Conservation (phyloP, 495 filamentous ascomycete species). For the Aspergillus carlsbadensis region DNA sequence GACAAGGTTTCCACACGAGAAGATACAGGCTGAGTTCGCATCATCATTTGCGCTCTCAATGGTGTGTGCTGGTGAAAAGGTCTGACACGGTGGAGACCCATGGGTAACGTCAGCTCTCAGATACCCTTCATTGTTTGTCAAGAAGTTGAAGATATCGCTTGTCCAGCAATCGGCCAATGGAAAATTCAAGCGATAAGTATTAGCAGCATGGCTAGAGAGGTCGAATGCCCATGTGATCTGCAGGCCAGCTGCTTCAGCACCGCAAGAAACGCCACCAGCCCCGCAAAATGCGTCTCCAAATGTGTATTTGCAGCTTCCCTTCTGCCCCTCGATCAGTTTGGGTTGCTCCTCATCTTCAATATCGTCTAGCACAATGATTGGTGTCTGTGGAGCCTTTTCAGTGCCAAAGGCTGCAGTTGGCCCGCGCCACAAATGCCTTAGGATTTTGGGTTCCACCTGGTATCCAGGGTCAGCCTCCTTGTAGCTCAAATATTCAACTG, state of each 20-base stretch:
- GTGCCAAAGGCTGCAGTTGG: slow-evolving; percentile 30
- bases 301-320: slow-evolving; percentile 45
- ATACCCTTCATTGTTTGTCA: slow-evolving; percentile 27
- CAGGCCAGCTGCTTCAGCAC: slow-evolving; percentile 63
- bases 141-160: slow-evolving; percentile 27
- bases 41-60: slow-evolving; percentile 64
- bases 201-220: slow-evolving; percentile 49
- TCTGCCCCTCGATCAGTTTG: not conserved
- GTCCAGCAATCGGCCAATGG: slow-evolving; percentile 41
- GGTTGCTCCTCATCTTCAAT: slow-evolving; percentile 24
- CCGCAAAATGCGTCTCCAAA: slow-evolving; percentile 76
- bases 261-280: slow-evolving; percentile 71
- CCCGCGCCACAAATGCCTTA: slow-evolving; percentile 36
- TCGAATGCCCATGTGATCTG: slow-evolving; percentile 64
- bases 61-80: slow-evolving; percentile 78
- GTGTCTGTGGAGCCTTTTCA: not conserved
- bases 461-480: slow-evolving; percentile 25
- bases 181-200: slow-evolving; percentile 63
- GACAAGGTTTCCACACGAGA: slow-evolving; percentile 60
- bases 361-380: slow-evolving; percentile 15
- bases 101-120: slow-evolving; percentile 69
- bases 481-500: slow-evolving; percentile 29
- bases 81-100: slow-evolving; percentile 81
- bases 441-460: not conserved
- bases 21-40: slow-evolving; percentile 68